Evolutionary conservation across 805 yeast species (phyloP).

Genomic region (Vanderwaltozyma yarrowii): DNA sequence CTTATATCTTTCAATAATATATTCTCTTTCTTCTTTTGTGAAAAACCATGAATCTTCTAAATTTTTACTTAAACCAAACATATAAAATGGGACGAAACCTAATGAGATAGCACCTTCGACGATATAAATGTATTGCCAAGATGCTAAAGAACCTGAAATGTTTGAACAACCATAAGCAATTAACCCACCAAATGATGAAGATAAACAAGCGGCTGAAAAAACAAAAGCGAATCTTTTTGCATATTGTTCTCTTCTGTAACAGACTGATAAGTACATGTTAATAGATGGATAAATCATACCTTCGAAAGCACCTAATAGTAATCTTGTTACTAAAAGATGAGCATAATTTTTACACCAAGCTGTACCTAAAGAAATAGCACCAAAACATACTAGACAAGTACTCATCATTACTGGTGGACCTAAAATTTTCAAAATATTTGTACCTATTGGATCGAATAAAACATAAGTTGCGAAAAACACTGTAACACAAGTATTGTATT

Average conservation of each 20-base stretch:
- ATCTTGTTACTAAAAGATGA: constrained; percentile 36
- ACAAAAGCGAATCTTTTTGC: constrained; percentile 40
- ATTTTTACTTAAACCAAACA: constrained; percentile 33
- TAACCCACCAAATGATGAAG: constrained; percentile 50
- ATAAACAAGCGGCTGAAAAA: constrained; percentile 42
- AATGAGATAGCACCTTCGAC: constrained; percentile 40
- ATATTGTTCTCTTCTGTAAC: constrained; percentile 39
- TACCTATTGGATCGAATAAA: constrained; percentile 30
- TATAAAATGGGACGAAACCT: constrained; percentile 29
- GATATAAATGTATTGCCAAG: constrained; percentile 44
- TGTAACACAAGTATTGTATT: constrained; percentile 37
- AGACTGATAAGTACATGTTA: constrained; percentile 36
- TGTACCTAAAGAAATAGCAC: constrained; percentile 34
- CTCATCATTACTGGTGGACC: constrained; percentile 31
- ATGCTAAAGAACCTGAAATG: constrained; percentile 33
- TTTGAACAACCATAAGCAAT: constrained; percentile 37
- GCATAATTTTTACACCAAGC: constrained; percentile 35
- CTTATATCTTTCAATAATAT: constrained; percentile 28
- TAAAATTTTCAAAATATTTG: constrained; percentile 30
- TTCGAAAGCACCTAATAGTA: constrained; percentile 44
- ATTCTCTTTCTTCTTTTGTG: constrained; percentile 31
- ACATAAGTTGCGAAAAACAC: constrained; percentile 39
- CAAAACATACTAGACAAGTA: constrained; percentile 28
- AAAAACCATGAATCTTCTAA: constrained; percentile 33
- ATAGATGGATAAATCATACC: constrained; percentile 43